Conservation (phyloP, 768 basidiomycete genomes). For the Pulveroboletus sp. region DNA sequence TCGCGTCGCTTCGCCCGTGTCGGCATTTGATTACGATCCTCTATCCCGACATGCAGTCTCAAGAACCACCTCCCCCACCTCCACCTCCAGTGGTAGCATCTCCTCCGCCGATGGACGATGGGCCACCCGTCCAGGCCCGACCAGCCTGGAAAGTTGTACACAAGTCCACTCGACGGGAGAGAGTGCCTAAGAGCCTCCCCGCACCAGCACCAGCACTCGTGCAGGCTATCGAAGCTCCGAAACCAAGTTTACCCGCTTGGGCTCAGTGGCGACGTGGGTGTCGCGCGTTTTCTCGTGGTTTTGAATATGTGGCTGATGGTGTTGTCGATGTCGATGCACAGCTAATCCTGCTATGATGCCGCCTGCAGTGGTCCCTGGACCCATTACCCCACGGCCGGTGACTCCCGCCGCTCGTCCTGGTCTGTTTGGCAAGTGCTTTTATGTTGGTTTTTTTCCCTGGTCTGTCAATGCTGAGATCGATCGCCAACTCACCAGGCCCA, state of each 20-base stretch:
- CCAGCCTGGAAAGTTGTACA: conserved; percentile 74
- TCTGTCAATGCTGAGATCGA: neutral
- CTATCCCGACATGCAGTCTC: conserved; percentile 19
- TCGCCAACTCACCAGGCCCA: conserved; percentile 31
- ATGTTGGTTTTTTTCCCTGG: neutral
- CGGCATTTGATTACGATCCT: neutral
- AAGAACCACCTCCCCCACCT: conserved; percentile 35
- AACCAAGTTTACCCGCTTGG: conserved; percentile 68
- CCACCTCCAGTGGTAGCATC: conserved; percentile 38
- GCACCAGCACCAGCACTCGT: conserved; percentile 28
- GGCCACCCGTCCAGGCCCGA: conserved; percentile 45
- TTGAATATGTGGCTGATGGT: neutral
- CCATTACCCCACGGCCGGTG: conserved; percentile 30
- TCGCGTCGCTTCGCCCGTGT: neutral
- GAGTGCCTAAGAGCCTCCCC: conserved; percentile 40
- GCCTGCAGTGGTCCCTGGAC: conserved; percentile 39
- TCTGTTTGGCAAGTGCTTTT: conserved; percentile 51
- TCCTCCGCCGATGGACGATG: conserved; percentile 45
- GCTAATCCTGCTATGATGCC: conserved; percentile 65
- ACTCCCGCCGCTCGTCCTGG: conserved; percentile 54
- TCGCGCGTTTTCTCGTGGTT: neutral
- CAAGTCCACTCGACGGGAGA: conserved; percentile 54
- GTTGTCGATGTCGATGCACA: conserved; percentile 20
- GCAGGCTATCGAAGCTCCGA: conserved; percentile 42
- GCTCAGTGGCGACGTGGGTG: conserved; percentile 74